These are phyloP conservation scores for Rhodotorula graminis DNA, from an alignment of 768 basidiomycete species.

Conservation along the genomic window DNA sequence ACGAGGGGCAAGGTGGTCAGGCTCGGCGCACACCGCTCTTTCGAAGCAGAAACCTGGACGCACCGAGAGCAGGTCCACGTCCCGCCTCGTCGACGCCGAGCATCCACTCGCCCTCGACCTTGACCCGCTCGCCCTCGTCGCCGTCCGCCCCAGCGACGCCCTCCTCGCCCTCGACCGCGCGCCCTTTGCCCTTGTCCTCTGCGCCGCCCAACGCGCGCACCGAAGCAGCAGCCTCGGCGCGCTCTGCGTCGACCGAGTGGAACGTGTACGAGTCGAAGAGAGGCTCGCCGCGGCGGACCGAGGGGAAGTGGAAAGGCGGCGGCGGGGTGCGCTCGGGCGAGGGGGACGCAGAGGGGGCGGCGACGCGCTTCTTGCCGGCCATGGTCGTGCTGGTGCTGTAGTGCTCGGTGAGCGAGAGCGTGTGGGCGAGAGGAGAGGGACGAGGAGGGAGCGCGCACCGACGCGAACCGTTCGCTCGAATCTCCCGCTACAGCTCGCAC, in stretches of 20 bases:
- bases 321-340: not conserved
- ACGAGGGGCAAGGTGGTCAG: not conserved
- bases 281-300: conserved; percentile 23
- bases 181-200: not conserved
- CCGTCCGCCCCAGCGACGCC: conserved; percentile 49
- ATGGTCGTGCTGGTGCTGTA: not conserved
- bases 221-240: not conserved
- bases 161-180: conserved; percentile 32
- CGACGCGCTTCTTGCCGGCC: conserved; percentile 9
- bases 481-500: too few relatives aligned
- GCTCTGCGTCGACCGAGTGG: conserved; percentile 36
- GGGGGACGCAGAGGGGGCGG: not conserved
- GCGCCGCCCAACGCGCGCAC: not conserved
- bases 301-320: conserved; percentile 26
- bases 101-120: conserved; percentile 56
- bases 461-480: not conserved
- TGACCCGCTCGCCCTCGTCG: not conserved
- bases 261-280: conserved; percentile 43
- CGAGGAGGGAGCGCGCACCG: not conserved
- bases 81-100: conserved; percentile 99
- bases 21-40: not conserved
- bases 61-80: conserved; percentile 84
- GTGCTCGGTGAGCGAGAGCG: too few relatives aligned
- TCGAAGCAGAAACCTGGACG: conserved; percentile 10
- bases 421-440: not conserved